Conservation (phyloP, 805 yeast species). For the Pichia nanzhaoensis region DNA sequence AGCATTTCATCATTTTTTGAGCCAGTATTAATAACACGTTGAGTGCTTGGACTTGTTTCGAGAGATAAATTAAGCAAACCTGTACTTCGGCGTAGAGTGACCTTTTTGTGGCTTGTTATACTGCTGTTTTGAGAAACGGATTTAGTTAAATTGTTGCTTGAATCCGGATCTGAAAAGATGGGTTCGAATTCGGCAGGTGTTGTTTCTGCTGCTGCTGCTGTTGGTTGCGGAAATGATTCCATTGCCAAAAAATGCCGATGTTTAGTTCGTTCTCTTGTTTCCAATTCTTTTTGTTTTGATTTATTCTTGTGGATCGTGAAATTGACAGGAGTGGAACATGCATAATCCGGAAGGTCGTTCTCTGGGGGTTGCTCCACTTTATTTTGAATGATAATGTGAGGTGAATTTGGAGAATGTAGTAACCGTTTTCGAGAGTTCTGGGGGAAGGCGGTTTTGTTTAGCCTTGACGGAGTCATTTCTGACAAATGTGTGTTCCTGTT, state of each 20-base stretch:
- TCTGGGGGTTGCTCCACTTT: too few species aligned
- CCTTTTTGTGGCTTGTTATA: conserved; percentile 16
- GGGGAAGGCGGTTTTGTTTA: conserved; percentile 26
- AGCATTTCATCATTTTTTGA: conserved; percentile 23
- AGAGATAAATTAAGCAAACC: conserved; percentile 45
- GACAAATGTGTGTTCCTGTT: conserved; percentile 7
- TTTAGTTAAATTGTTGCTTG: background rate
- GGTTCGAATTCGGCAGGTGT: background rate
- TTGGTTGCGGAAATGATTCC: too few species aligned
- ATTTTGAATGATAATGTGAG: background rate
- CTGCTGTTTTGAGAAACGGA: background rate
- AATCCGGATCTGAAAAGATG: background rate
- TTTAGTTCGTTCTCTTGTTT: background rate
- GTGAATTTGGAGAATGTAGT: conserved; percentile 24
- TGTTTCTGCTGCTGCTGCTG: background rate
- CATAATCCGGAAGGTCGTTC: background rate
- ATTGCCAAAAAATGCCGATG: too few species aligned
- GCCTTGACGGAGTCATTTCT: conserved; percentile 20
- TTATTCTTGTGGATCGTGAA: background rate
- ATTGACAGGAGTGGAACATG: conserved; percentile 3
- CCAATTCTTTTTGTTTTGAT: background rate
- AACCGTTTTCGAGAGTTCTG: conserved; percentile 25
- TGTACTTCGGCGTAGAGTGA: conserved; percentile 42
- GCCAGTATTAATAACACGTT: conserved; percentile 25
- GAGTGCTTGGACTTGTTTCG: conserved; percentile 30